Base-by-base conservation (phyloP, 306 rosid genomes). In the Vigna hirtella region DNA sequence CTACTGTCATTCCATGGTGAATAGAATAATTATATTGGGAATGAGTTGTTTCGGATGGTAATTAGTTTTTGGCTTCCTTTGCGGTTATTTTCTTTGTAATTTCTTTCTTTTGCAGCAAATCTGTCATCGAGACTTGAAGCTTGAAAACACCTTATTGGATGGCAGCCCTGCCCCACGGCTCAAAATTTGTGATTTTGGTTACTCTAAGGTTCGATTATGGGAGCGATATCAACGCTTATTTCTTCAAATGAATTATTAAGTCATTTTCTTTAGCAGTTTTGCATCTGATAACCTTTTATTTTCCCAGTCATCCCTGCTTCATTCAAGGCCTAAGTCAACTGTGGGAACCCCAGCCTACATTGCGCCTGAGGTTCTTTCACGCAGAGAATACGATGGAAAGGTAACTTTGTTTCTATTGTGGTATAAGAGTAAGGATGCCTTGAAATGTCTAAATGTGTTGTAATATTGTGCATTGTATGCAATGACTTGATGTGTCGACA, bases 311-410 rank as follows among this genome's bases (percentile, higher is more conserved):
- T 92, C 97, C 18, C 82, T 92, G 87, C 93, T 92, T 77, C 97
- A 92, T 78, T 92, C 97, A 69, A 90, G 89, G 65, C 97, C 97
- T 48, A 92, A 92, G 48, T 92, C 97, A 56, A 78, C 93, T 2
- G 97, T 91, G 24, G 97, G 97, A 79, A 91, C 97, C 80, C 97
- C 97, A 5, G 97, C 97, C 45, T 92, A 92, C 79, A 92, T 92
- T 83, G 97, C 97, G 43, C 97, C 97, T 2, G 95, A 92, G 87
- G 95, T 92, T 84, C 93, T 92, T 79, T 88, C 93, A 7, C 91
- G 95, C 8, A 90, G 90, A 83, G 97, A 92, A 84, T 92, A 92
- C 69, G 95, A 92, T 51, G 97, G 97, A 78, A 92, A 92, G 97
- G 97, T 92, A 89, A 26, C 83, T 38, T 65, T 38, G 70, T 66